Base-by-base conservation (phyloP, 2,329 filamentous ascomycete genomes). In the Aspergillus sp. region DNA sequence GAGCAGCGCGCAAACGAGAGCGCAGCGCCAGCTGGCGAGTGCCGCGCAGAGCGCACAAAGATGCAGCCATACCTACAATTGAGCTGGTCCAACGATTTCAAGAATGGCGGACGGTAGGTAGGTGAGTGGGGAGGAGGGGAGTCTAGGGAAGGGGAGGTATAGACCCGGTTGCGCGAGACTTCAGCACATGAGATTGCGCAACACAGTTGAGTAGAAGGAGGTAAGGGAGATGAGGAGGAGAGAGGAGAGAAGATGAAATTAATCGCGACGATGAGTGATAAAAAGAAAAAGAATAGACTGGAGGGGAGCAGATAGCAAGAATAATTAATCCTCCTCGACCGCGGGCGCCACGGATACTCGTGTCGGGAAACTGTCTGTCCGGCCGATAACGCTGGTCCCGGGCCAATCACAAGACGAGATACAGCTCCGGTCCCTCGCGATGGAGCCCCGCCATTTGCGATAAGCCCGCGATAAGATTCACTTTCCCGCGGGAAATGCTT, bases 1-100 rank as follows among this genome's bases (percentile, higher is more conserved):
- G 39, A 17, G 30, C 19, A 17, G 53, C 19, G 51, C 51, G 68
- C 58, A 74, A 48, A 56, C 71, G 68, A 57, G 72, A 66, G 58
- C 73, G 73, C 58, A 75, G 65, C 28, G 69, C 72, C 56, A 75
- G 70, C 70, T 75, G 73, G 65, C 73, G 73, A 61, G 71, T 62
- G 67, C 71, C 69, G 55, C 73, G 72, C 48, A 75, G 70, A 64
- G 71, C 72, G 68, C 71, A 74, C 65, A 63, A 70, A 52, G 72
- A 74, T 58, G 72, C 72, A 66, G 72, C 72, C 72, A 75, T 74
- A 58, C 56, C 60, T 55, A 53, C 51, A 43, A 48, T 60, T 47
- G 55, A 57, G 49, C 38, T 7, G 32, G 50, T 61, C 48, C 30
- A 57, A 38, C 23, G 12, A 36, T 36, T 36, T 36, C 32, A 36